Base-by-base conservation (phyloP, 2,329 filamentous ascomycete species). In the Epichloe sp. region DNA sequence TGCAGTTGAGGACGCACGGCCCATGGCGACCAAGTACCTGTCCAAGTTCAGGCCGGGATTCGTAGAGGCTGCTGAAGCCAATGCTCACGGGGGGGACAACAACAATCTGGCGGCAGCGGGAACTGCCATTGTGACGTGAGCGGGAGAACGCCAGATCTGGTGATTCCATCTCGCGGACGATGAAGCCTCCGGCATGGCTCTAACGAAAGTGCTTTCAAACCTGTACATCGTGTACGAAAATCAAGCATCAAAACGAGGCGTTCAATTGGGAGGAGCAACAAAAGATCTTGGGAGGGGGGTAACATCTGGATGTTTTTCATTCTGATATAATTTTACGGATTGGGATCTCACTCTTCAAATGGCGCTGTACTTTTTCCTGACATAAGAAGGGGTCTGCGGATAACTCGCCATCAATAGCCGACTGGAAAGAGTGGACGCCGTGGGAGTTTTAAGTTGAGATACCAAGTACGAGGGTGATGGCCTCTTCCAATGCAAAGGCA, bases 11-110 rank as follows among this genome's bases (percentile, higher is more conserved):
- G 80, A 84, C 58, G 76, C 80, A 7, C 72, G 79, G 52, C 73
- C 80, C 0, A 74, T 82, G 65, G 80, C 80, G 4, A 74, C 70
- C 3, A 83, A 83, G 57, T 82, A 82, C 55, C 69, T 85, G 23
- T 69, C 71, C 36, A 82, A 79, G 62, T 84, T 76, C 68, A 72
- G 80, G 15, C 79, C 79, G 3, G 69, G 65, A 6, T 82, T 80
- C 48, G 44, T 70, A 35, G 66, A 69, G 51, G 58, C 61, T 37
- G 63, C 60, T 37, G 60, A 57, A 37, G 59, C 54, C 36, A 58
- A 61, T 26, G 53, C 58, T 21, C 53, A 60, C 15, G 58, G 56
- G 35, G 58, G 56, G 35, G 58, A 58, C 8, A 54, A 51, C 14
- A 37, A 57, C 5, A 54, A 53, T 17, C 49, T 60, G 35, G 48